Conservation (phyloP, 345 rosid species). For the Kandelia obovata region DNA sequence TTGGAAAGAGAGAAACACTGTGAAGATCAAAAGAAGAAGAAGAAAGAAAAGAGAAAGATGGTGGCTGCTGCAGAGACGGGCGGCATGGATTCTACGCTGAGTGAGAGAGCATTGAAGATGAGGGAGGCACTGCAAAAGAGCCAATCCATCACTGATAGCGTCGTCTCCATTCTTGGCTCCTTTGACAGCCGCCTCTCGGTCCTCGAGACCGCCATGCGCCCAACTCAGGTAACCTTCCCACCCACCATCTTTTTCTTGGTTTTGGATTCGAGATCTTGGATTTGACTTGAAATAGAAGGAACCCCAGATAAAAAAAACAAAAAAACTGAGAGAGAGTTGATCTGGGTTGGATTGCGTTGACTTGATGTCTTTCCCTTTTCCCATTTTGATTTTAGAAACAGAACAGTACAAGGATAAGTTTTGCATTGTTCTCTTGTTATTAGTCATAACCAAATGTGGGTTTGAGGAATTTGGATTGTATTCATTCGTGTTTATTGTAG, state of each 20-base stretch:
- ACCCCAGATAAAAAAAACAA: background rate
- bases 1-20: too few relatives aligned
- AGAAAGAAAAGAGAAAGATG: slow-evolving; percentile 20
- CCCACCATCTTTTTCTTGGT: background rate
- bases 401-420: too few relatives aligned
- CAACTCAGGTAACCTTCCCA: slow-evolving; percentile 66
- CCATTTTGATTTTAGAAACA: too few relatives aligned
- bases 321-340: too few relatives aligned
- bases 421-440: too few relatives aligned
- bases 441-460: too few relatives aligned
- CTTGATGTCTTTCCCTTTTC: too few relatives aligned
- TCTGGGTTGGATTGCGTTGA: too few relatives aligned
- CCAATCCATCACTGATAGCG: slow-evolving; percentile 84
- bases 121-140: slow-evolving; percentile 75
- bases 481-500: background rate
- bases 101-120: slow-evolving; percentile 75
- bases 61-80: slow-evolving; percentile 34
- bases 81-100: slow-evolving; percentile 56
- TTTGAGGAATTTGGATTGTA: background rate
- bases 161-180: slow-evolving; percentile 88
- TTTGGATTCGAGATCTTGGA: slow-evolving; percentile 2
- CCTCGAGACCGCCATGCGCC: slow-evolving; percentile 99
- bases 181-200: slow-evolving; percentile 98
- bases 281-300: background rate
- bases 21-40: background rate